Base-by-base conservation (phyloP, 1,284 basidiomycete species). In the Violaceomyces palustris region DNA sequence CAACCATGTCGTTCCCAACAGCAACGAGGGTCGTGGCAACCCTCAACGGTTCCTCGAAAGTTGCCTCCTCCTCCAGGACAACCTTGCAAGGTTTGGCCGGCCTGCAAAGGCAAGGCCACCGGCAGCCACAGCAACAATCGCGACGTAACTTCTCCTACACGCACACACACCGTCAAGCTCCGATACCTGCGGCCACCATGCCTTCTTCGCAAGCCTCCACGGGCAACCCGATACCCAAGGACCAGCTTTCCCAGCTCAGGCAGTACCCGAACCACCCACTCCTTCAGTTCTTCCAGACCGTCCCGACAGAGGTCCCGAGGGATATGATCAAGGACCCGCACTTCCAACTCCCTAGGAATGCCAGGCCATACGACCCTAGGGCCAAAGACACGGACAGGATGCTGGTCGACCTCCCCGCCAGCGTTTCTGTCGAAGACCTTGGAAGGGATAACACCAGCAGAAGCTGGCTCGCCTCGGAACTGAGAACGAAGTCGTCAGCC, bases 241-340 rank as follows among this genome's bases (percentile, higher is more conserved):
- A 47, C 2, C 56, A 59, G 33, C 42, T 59, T 14, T 39, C 46
- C 21, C 56, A 59, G 45, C 50, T 59, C 42, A 42, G 29, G 27
- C 50, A 45, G 36, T 72, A 68, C 35, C 69, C 69, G 5, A 51
- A 53, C 17, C 69, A 72, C 38, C 68, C 69, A 3, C 39, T 72
- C 21, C 58, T 69, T 26, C 59, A 51, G 15, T 72, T 72, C 46
- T 72, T 72, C 55, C 58, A 57, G 34, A 53, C 42, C 11, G 40
- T 38, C 6, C 42, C 36, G 5, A 25, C 45, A 10, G 52, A 64
- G 35, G 28, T 66, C 23, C 39, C 41, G 24, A 42, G 55, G 24
- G 42, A 41, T 28, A 19, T 45, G 11, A 39, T 52, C 18, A 52
- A 43, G 24, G 59, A 45, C 24, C 49, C 34, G 6, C 39, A 29